Percentiles rank a stretch among this genome's conserved stretches.
These are phyloP conservation scores for Leucocoprinus birnbaumii DNA, from an alignment of 768 basidiomycete genomes.

Conservation along the genomic window DNA sequence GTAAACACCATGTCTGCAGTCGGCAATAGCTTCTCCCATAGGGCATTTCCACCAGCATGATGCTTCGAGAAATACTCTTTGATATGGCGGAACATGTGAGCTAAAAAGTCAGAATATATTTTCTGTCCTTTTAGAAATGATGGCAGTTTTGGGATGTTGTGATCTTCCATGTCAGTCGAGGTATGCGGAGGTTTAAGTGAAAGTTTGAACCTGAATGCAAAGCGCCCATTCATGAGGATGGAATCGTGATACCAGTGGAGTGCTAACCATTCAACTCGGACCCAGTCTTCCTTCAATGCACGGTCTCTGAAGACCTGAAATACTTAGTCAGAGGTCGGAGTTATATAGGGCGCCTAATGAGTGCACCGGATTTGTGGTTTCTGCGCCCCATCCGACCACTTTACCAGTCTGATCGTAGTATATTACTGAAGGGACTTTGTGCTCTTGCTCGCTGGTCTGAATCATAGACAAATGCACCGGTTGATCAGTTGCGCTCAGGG, in stretches of 20 bases:
- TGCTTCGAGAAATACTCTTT: background rate
- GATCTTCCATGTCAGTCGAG: background rate
- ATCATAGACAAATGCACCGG: background rate
- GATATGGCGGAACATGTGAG: background rate
- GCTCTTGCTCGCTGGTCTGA: no score
- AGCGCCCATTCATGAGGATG: background rate
- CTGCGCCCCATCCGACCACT: background rate
- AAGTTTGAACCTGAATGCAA: slow-evolving; percentile 1
- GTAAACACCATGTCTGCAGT: background rate
- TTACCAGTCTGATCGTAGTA: background rate
- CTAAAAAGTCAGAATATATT: background rate
- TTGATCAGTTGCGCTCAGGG: no score
- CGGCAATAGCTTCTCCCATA: background rate
- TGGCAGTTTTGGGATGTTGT: background rate
- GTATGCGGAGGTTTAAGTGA: background rate
- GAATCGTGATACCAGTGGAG: background rate
- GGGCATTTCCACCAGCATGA: background rate
- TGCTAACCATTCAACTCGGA: background rate
- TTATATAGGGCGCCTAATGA: background rate
- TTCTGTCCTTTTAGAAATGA: background rate
- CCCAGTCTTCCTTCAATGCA: background rate
- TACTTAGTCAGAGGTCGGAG: background rate
- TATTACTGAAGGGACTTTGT: background rate
- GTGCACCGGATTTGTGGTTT: background rate
- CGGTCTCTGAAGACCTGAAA: background rate